Conservation (phyloP, 116 monocot genomes). For the Papilionanthe hybrid region DNA sequence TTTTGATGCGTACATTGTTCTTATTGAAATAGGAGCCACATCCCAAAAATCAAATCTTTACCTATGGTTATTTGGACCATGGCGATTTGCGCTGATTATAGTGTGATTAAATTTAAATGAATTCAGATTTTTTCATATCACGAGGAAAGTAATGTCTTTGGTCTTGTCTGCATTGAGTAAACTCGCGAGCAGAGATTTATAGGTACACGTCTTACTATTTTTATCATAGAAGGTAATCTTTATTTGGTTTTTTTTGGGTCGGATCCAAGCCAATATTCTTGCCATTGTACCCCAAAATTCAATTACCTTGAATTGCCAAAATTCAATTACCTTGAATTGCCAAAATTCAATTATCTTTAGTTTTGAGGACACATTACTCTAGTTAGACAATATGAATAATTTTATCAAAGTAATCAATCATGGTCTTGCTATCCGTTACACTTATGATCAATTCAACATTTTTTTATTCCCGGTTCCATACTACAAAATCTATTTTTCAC, state of each 20-base stretch:
- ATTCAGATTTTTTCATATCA: too few relatives aligned
- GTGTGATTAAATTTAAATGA: too few relatives aligned
- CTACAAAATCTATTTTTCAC: too few relatives aligned
- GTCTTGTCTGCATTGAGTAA: too few relatives aligned
- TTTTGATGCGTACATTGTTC: neutral
- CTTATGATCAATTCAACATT: neutral
- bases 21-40: neutral
- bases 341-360: neutral
- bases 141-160: neutral
- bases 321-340: neutral
- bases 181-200: too few relatives aligned
- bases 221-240: too few relatives aligned
- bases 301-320: too few relatives aligned
- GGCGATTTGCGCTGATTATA: neutral
- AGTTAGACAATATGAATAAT: neutral
- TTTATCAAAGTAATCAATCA: neutral
- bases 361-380: neutral
- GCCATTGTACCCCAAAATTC: too few relatives aligned
- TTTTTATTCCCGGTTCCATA: neutral
- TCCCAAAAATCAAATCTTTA: neutral
- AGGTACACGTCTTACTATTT: too few relatives aligned
- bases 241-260: too few relatives aligned
- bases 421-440: neutral
- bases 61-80: neutral
- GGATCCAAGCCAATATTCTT: neutral